Evolutionary conservation across 2,329 filamentous ascomycete species (phyloP).

Genomic region (Anisogramma anomala): DNA sequence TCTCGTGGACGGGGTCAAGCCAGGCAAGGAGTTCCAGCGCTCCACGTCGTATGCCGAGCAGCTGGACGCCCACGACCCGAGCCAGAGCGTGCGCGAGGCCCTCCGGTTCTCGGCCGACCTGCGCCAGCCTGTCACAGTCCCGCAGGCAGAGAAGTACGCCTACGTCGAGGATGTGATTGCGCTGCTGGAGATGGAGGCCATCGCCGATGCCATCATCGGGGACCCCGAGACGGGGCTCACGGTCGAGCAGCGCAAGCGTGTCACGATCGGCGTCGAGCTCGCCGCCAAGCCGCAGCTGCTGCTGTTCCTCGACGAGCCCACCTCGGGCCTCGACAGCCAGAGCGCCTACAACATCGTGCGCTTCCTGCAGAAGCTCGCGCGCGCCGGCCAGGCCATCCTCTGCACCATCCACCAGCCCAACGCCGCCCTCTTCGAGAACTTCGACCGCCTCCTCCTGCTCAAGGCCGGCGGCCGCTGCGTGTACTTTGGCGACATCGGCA

Average conservation of each 20-base stretch:
- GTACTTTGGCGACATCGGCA: conserved; percentile 77
- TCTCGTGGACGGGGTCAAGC: conserved; percentile 43
- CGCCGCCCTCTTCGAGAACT: conserved; percentile 75
- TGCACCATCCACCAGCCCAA: conserved; percentile 91
- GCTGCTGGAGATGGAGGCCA: conserved; percentile 45
- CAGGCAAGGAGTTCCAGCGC: conserved; percentile 49
- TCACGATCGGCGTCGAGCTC: conserved; percentile 78
- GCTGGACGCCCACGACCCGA: conserved; percentile 49
- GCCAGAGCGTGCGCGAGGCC: conserved; percentile 52
- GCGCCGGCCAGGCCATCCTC: conserved; percentile 76
- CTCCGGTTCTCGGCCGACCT: conserved; percentile 52
- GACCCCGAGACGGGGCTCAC: conserved; percentile 57
- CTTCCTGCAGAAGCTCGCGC: conserved; percentile 64
- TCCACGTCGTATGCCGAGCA: conserved; percentile 53
- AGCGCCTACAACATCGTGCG: conserved; percentile 67
- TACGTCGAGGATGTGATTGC: conserved; percentile 50
- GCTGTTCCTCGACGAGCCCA: conserved; percentile 70
- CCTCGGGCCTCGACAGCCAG: conserved; percentile 61
- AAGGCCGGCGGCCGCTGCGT: conserved; percentile 69
- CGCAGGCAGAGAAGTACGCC: conserved; percentile 41
- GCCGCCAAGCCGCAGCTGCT: conserved; percentile 70
- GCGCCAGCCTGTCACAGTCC: conserved; percentile 43
- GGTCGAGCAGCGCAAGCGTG: conserved; percentile 55
- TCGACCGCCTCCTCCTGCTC: conserved; percentile 69
- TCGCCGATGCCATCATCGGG: conserved; percentile 48